Evolutionary conservation across 2,329 filamentous ascomycete genomes (phyloP).

Genomic region (Chaetomium globosum): DNA sequence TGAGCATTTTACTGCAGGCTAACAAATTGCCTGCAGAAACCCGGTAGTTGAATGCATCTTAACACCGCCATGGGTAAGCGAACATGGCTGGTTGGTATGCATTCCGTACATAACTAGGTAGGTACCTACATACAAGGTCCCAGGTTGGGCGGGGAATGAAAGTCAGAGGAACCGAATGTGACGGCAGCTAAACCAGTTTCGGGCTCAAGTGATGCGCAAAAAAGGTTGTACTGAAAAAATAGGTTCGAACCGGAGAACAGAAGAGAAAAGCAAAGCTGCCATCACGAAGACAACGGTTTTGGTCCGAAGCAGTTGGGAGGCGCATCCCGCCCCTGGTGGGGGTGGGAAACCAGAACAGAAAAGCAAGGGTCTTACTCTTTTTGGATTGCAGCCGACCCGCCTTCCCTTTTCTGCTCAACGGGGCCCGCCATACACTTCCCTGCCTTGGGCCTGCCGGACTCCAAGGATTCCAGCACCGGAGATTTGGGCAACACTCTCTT

Average conservation of each 20-base stretch:
- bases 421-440: neutral
- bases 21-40: conserved; percentile 4
- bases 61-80: neutral
- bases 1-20: neutral
- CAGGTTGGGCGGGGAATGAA: neutral
- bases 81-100: too few species aligned
- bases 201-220: neutral
- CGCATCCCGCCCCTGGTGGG: conserved; percentile 2
- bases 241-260: neutral
- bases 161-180: neutral
- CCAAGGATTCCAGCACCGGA: conserved; percentile 1
- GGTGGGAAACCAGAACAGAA: neutral
- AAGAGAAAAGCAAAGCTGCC: neutral
- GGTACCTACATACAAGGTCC: neutral
- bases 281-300: neutral
- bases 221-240: neutral
- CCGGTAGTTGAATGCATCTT: conserved; percentile 12
- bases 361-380: conserved; percentile 19
- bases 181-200: neutral
- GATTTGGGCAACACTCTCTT: neutral
- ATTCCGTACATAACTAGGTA: too few species aligned
- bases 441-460: neutral
- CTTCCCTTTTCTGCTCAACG: conserved; percentile 6
- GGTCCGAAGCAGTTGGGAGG: neutral
- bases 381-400: conserved; percentile 13